A percentile compares a stretch with the other conserved stretches of the same genome.
phyloP scores from a whole-genome alignment of 306 rosid genomes.

The Lagenaria siceraria region DNA sequence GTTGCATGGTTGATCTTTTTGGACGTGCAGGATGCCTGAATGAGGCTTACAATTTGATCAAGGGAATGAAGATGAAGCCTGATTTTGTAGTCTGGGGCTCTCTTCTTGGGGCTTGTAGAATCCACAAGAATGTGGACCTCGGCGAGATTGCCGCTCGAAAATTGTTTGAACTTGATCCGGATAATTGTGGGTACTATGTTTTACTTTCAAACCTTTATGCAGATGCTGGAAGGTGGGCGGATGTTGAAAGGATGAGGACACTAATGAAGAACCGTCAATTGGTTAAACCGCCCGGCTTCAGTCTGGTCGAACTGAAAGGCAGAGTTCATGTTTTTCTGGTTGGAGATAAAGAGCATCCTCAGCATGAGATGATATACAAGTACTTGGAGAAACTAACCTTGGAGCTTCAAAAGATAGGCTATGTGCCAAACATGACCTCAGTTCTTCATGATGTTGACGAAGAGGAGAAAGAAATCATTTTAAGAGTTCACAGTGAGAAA shows the following conservation, averaged over 20 bases:
- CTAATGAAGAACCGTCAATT: slow-evolving; percentile 47
- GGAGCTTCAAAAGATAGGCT: slow-evolving; percentile 55
- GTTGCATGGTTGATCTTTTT: slow-evolving; percentile 73
- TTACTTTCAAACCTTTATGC: slow-evolving; percentile 70
- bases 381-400: slow-evolving; percentile 37
- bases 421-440: slow-evolving; percentile 40
- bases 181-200: slow-evolving; percentile 64
- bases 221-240: slow-evolving; percentile 65
- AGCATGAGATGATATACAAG: slow-evolving; percentile 44
- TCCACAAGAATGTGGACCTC: slow-evolving; percentile 57
- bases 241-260: slow-evolving; percentile 57
- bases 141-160: slow-evolving; percentile 57
- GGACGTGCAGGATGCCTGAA: slow-evolving; percentile 61
- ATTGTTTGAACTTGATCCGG: slow-evolving; percentile 57
- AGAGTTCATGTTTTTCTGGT: slow-evolving; percentile 54
- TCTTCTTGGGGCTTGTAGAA: slow-evolving; percentile 65
- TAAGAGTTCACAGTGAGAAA: slow-evolving; percentile 80
- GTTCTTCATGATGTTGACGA: slow-evolving; percentile 72
- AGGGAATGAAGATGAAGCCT: slow-evolving; percentile 51
- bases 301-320: slow-evolving; percentile 67
- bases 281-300: slow-evolving; percentile 66
- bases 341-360: slow-evolving; percentile 72
- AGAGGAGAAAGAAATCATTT: slow-evolving; percentile 60
- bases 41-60: slow-evolving; percentile 56
- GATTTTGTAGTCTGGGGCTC: slow-evolving; percentile 72